These are phyloP conservation scores for Anthracocystis walkeri DNA, from an alignment of 1,284 basidiomycete genomes.

Conservation along the genomic window DNA sequence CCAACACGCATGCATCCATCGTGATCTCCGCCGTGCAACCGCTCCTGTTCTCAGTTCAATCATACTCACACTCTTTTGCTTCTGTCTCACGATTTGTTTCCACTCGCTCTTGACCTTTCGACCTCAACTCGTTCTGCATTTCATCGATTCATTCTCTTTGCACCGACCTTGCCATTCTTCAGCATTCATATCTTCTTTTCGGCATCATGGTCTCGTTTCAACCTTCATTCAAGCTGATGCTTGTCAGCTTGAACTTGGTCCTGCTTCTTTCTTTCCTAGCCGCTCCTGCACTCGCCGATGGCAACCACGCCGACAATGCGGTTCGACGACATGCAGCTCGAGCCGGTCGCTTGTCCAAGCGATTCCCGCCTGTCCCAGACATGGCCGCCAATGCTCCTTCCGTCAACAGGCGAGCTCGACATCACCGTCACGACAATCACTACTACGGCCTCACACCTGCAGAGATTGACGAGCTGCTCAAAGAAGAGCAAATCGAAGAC, in stretches of 20 bases:
- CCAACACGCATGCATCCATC: constrained; percentile 4
- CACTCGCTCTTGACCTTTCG: background rate
- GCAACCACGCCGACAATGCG: constrained; percentile 15
- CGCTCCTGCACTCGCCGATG: constrained; percentile 17
- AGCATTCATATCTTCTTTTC: background rate
- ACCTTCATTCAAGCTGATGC: constrained; percentile 34
- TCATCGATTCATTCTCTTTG: background rate
- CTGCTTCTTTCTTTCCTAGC: constrained; percentile 19
- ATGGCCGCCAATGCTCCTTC: background rate
- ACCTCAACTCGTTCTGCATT: background rate
- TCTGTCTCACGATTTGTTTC: background rate
- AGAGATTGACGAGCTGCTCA: constrained; percentile 27
- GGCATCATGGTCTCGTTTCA: constrained; percentile 37
- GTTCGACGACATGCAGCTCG: constrained; percentile 38
- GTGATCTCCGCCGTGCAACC: background rate
- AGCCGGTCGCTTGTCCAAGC: constrained; percentile 36
- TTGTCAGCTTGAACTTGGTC: constrained; percentile 39
- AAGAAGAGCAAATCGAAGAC: constrained; percentile 15
- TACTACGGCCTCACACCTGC: constrained; percentile 23
- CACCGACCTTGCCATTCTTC: background rate
- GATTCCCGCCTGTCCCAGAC: constrained; percentile 16
- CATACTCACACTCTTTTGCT: constrained; percentile 28
- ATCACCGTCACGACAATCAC: background rate
- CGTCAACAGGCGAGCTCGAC: constrained; percentile 18
- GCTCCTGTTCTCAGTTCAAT: background rate